Conservation (phyloP, 371 early-diverging fungal genomes). For the Rhizomucor miehei region DNA sequence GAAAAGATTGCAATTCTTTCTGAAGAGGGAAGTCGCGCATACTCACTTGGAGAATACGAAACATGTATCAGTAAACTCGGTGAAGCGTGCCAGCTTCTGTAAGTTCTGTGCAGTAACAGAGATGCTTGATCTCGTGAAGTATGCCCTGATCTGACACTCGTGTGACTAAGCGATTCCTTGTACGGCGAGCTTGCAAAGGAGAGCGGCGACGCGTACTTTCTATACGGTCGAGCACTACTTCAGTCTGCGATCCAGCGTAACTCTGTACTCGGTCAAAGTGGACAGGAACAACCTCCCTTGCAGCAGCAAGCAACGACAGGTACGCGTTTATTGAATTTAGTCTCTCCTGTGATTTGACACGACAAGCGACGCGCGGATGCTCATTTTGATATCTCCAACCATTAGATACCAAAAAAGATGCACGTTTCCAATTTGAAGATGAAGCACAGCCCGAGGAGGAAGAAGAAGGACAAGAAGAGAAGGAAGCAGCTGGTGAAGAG, state of each 20-base stretch:
- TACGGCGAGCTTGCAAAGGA: conserved; percentile 68
- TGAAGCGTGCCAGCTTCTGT: conserved; percentile 65
- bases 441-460: conserved; percentile 22
- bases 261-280: conserved; percentile 64
- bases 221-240: conserved; percentile 79
- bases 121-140: not conserved
- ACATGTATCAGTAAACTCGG: conserved; percentile 63
- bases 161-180: conserved; percentile 51
- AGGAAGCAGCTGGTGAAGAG: conserved; percentile 42
- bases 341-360: not conserved
- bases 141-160: not conserved
- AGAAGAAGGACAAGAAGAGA: conserved; percentile 34
- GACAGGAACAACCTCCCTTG: conserved; percentile 2
- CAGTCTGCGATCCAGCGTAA: conserved; percentile 75
- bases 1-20: conserved; percentile 1
- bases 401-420: conserved; percentile 35
- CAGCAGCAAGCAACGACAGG: not conserved
- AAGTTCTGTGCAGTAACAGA: conserved; percentile 18
- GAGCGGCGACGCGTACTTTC: conserved; percentile 75
- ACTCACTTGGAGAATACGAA: conserved; percentile 47
- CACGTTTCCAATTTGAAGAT: conserved; percentile 50
- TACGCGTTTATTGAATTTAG: not conserved
- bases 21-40: conserved; percentile 21
- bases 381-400: too few species aligned
- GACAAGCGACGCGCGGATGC: too few species aligned